Evolutionary conservation across 306 rosid genomes (phyloP).

Genomic region (Quercus dentata): DNA sequence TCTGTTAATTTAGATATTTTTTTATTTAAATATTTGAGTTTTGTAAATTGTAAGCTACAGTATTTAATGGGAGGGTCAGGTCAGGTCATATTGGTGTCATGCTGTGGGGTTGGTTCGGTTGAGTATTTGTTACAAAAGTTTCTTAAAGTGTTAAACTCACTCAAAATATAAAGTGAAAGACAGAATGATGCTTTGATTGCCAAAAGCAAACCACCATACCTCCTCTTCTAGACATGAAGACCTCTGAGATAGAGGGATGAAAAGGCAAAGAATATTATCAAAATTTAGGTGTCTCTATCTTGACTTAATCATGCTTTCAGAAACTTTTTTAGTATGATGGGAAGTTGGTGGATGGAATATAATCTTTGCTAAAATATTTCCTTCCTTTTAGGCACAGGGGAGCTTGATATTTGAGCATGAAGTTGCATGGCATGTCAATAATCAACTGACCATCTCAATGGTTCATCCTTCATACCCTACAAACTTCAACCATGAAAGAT

Average conservation of each 20-base stretch:
- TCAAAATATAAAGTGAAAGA: constrained; percentile 17
- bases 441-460: too few species aligned
- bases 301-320: constrained; percentile 27
- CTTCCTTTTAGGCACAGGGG: not conserved
- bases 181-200: constrained; percentile 24
- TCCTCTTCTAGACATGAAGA: not conserved
- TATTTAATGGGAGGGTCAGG: not conserved
- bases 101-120: not conserved
- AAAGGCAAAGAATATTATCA: not conserved
- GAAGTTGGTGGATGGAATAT: constrained; percentile 2
- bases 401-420: not conserved
- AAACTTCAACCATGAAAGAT: too few species aligned
- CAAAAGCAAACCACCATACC: constrained; percentile 8
- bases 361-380: not conserved
- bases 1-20: too few species aligned
- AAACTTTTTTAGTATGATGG: constrained; percentile 3
- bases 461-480: too few species aligned
- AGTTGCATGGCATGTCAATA: not conserved
- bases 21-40: not conserved
- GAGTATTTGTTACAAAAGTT: constrained; percentile 20
- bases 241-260: not conserved
- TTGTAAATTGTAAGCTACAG: not conserved
- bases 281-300: constrained; percentile 8
- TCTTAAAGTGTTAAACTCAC: constrained; percentile 6
- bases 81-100: not conserved